These are phyloP conservation scores for Hyaloscypha hepaticicola DNA, from an alignment of 495 filamentous ascomycete genomes.

Conservation along the genomic window DNA sequence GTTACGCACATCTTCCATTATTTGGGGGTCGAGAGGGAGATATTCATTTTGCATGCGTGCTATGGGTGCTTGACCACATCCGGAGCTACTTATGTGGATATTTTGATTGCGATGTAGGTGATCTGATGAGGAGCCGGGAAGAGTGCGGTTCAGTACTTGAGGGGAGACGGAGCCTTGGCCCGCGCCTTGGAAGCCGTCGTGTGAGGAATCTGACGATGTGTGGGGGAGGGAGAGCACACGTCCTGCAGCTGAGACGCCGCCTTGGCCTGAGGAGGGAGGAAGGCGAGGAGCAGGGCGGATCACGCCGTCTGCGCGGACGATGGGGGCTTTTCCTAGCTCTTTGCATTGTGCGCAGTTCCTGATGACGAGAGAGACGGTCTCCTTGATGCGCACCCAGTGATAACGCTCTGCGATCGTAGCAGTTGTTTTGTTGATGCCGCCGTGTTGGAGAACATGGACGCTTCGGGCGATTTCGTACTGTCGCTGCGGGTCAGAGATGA, in stretches of 20 bases:
- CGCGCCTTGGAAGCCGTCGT: conserved; percentile 8
- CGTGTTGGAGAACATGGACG: conserved; percentile 74
- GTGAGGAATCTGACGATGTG: conserved; percentile 3
- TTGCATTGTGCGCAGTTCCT: conserved; percentile 90
- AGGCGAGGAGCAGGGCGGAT: conserved; percentile 17
- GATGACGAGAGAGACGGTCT: conserved; percentile 93
- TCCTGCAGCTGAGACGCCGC: conserved; percentile 25
- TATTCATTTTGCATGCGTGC: conserved; percentile 28
- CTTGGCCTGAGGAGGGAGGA: conserved; percentile 9
- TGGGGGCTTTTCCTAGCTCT: conserved; percentile 65
- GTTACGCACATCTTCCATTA: conserved; percentile 30
- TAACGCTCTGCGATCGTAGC: conserved; percentile 90
- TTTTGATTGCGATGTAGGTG: not conserved
- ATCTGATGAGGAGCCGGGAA: conserved; percentile 13
- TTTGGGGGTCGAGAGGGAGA: conserved; percentile 33
- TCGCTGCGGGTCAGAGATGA: conserved; percentile 84
- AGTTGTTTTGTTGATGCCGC: conserved; percentile 97
- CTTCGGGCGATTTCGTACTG: conserved; percentile 87
- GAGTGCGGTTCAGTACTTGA: conserved; percentile 28
- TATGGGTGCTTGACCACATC: conserved; percentile 15
- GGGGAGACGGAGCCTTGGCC: conserved; percentile 30
- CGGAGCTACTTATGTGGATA: not conserved
- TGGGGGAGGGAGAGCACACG: conserved; percentile 21
- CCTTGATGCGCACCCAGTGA: conserved; percentile 99
- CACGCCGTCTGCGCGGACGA: conserved; percentile 34